Evolutionary conservation across 225 moss, liverwort and hornwort genomes (phyloP).

Genomic region (Sphagnum contortum): DNA sequence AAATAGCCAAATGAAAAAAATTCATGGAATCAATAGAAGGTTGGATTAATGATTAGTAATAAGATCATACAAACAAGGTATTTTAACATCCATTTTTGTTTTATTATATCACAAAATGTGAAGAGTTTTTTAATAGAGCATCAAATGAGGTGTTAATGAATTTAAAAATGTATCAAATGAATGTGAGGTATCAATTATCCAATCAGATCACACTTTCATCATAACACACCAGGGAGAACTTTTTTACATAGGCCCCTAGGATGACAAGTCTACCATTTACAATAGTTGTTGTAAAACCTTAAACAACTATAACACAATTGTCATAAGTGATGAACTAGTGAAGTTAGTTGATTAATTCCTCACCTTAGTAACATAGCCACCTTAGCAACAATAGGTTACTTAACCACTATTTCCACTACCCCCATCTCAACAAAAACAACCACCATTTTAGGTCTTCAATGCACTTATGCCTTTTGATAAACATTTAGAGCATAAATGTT

Average conservation of each 20-base stretch:
- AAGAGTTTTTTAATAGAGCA: too few species aligned
- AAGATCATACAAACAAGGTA: too few species aligned
- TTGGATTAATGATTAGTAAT: too few species aligned
- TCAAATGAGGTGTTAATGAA: too few species aligned
- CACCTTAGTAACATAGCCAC: constrained; percentile 28
- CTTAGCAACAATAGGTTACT: constrained; percentile 56
- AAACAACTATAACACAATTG: constrained; percentile 26
- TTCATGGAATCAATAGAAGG: too few species aligned
- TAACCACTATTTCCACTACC: constrained; percentile 90
- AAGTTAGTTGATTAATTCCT: constrained; percentile 26
- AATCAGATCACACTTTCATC: constrained; percentile 34
- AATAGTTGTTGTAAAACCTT: constrained; percentile 25
- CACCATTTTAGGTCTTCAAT: background rate
- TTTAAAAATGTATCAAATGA: too few species aligned
- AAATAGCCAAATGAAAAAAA: too few species aligned
- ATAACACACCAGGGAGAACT: constrained; percentile 23
- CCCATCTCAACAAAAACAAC: constrained; percentile 54
- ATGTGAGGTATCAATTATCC: constrained; percentile 23
- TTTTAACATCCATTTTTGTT: too few species aligned
- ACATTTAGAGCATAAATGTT: too few species aligned
- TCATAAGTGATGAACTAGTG: constrained; percentile 36
- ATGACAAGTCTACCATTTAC: constrained; percentile 21
- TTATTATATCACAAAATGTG: too few species aligned
- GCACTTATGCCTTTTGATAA: too few species aligned
- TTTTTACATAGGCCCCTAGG: constrained; percentile 9